These are phyloP conservation scores for Pythium guiyangense DNA, from an alignment of 352 stramenopile species.

Conservation along the genomic window DNA sequence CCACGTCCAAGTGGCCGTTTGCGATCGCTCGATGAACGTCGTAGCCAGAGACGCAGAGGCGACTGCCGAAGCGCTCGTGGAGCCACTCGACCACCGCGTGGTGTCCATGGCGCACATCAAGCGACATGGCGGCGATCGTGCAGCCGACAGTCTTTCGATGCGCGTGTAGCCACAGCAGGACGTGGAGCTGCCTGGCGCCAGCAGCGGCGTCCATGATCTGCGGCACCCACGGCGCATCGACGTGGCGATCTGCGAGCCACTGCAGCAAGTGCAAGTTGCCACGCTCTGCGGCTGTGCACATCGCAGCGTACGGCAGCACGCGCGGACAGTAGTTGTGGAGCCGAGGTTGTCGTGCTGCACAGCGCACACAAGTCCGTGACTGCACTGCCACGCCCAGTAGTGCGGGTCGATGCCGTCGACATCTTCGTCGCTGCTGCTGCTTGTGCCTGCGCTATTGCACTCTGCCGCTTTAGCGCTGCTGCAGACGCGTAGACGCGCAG, in stretches of 20 bases:
- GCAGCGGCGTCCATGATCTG: background rate
- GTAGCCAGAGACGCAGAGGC: no score
- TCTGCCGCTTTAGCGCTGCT: background rate
- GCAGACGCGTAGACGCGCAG: background rate
- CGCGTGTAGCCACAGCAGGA: background rate
- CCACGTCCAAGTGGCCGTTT: no score
- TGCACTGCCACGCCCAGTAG: background rate
- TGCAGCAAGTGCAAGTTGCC: slow-evolving; percentile 1
- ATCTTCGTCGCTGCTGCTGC: no score
- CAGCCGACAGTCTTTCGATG: background rate
- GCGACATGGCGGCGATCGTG: background rate
- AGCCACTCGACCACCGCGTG: background rate
- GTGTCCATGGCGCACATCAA: background rate
- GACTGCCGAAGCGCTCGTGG: background rate
- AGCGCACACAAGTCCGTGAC: background rate
- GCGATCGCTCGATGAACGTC: no score
- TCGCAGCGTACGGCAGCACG: background rate
- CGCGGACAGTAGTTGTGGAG: background rate
- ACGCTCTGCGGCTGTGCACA: background rate
- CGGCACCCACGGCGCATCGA: background rate
- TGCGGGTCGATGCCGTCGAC: background rate
- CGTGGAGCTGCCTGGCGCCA: background rate
- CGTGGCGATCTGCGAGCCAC: background rate
- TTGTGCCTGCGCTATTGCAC: background rate
- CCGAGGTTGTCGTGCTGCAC: slow-evolving; percentile 1